Base-by-base conservation (phyloP, 2,329 filamentous ascomycete genomes). In the Monosporascus cannonballus region DNA sequence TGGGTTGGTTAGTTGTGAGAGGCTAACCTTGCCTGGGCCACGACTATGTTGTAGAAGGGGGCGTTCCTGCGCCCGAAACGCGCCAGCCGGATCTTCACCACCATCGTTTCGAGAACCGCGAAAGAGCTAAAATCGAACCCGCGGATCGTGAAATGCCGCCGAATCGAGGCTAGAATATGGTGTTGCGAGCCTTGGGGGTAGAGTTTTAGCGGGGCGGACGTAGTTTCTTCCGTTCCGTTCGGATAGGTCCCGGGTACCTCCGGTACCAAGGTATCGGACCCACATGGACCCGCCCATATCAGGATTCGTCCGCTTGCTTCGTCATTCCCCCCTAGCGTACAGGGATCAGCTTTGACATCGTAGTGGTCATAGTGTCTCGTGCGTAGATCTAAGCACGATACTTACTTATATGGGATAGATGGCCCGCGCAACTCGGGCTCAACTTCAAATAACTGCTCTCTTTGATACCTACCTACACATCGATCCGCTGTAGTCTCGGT, bases 41-140 rank as follows among this genome's bases (percentile, higher is more conserved):
- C 89, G 60, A 97, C 90, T 59, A 99, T 96, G 76, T 99, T 99
- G 80, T 96, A 99, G 64, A 96, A 87, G 2, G 94, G 93, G n/a
- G 83, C 71, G 69, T 96, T 92, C 59, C 82, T 84, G 71, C 87
- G 90, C 68, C 92, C 91, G 71, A 97, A 96, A 71, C 94, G 92
- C 63, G 94, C 89, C 63, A 99, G 85, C 54, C 94, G 87, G 71
- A 99, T 94, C 71, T 89, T 89, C 66, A 99, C 80, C 57, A 97
- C 93, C 94, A 99, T 96, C 50, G 44, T 49, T 49, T 25, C 50
- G 20, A 14, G 30, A 34, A 4, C 11, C 30, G 30, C 30, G 20
- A 15, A 22, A 25, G 30, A 15, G 42, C 22, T 5, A 46, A 17
- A 1, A 30, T 27, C 20, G 14, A 25, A 46, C 4, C 30, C 1